A percentile compares a stretch with the other conserved stretches of the same genome.
Evolutionary conservation across 2,329 filamentous ascomycete genomes (phyloP).

Genomic region (Colletotrichum graminicola): DNA sequence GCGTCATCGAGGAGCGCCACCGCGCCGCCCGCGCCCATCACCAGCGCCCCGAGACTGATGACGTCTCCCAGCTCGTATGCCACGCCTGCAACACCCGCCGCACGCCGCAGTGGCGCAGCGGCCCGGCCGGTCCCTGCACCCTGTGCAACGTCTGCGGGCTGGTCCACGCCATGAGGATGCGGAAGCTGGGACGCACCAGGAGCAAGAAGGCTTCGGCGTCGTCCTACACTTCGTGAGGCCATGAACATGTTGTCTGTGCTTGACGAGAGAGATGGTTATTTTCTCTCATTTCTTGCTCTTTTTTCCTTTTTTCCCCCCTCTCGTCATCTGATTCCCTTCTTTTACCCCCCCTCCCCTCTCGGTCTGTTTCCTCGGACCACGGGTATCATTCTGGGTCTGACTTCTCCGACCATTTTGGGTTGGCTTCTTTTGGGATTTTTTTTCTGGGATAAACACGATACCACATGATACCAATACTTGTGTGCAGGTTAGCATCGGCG

Average conservation of each 20-base stretch:
- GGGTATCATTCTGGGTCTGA: background rate
- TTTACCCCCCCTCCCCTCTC: too few relatives aligned
- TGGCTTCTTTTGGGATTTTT: background rate
- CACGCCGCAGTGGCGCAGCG: constrained; percentile 15
- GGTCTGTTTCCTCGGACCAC: background rate
- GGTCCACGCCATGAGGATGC: constrained; percentile 12
- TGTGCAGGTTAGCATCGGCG: constrained; percentile 1
- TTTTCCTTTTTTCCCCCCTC: too few relatives aligned
- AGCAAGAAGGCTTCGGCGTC: constrained; percentile 13
- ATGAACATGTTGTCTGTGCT: too few relatives aligned
- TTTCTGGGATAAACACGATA: background rate
- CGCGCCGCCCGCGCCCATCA: background rate
- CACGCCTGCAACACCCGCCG: background rate
- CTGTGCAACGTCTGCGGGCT: constrained; percentile 19
- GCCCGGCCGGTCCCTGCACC: constrained; percentile 8
- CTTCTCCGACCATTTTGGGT: background rate
- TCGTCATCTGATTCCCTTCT: background rate
- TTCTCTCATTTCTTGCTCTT: background rate
- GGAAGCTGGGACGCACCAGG: background rate
- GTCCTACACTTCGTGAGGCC: background rate
- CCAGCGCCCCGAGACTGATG: background rate
- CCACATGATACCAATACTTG: constrained; percentile 6
- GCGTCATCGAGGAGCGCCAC: background rate
- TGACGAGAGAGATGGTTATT: too few relatives aligned
- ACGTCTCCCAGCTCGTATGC: constrained; percentile 7